Evolutionary conservation across 768 basidiomycete species (phyloP).

Genomic region (Mrakia frigida): DNA sequence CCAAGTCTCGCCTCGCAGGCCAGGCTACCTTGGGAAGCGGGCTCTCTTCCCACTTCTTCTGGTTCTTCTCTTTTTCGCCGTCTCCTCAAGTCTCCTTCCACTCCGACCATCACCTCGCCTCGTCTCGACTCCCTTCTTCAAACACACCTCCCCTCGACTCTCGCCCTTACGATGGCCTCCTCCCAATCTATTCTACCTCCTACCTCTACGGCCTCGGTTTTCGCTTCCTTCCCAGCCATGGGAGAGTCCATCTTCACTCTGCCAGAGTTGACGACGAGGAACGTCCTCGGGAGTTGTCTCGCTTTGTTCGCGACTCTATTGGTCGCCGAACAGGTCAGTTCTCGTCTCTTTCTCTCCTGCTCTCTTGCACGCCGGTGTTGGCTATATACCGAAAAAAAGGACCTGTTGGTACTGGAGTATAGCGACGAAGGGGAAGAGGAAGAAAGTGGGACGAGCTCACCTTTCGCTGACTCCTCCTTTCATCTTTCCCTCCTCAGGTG

Average conservation of each 20-base stretch:
- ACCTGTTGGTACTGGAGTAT: neutral
- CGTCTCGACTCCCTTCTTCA: no score
- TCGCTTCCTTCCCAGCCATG: neutral
- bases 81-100: no score
- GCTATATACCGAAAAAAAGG: neutral
- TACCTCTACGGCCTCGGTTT: neutral
- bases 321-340: conserved; percentile 15
- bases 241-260: neutral
- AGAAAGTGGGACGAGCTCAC: neutral
- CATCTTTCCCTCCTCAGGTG: conserved; percentile 39
- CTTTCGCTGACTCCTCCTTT: neutral
- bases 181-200: conserved; percentile 6
- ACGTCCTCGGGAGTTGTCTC: neutral
- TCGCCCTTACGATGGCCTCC: neutral
- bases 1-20: no score
- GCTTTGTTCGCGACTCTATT: neutral
- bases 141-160: neutral
- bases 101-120: no score
- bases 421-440: no score
- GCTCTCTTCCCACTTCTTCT: no score
- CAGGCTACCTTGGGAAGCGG: no score
- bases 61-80: no score
- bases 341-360: no score
- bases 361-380: no score
- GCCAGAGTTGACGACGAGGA: neutral